phyloP scores from a whole-genome alignment of 2,329 filamentous ascomycete genomes.

The Monilinia laxa region DNA sequence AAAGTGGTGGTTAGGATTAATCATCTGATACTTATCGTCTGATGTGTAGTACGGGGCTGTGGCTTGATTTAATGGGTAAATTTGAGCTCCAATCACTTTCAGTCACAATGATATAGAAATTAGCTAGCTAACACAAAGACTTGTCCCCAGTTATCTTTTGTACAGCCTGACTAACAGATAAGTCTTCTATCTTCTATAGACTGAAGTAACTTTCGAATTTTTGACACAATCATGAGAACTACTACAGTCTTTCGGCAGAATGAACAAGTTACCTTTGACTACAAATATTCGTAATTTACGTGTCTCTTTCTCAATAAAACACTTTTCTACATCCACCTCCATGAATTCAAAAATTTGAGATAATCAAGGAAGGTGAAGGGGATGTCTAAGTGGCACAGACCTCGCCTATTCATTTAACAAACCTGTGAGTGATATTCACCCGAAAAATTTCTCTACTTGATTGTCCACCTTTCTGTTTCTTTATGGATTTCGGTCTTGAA shows the following conservation, averaged over 20 bases:
- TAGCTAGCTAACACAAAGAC: not conserved
- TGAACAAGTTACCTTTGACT: not conserved
- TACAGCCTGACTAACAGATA: not conserved
- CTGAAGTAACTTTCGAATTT: not conserved
- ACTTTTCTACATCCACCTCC: not conserved
- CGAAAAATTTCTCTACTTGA: not conserved
- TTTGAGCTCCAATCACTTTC: not conserved
- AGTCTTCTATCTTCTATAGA: not conserved
- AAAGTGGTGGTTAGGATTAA: not conserved
- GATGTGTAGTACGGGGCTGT: not conserved
- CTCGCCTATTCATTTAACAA: not conserved
- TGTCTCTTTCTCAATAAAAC: not conserved
- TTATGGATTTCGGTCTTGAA: not conserved
- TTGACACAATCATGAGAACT: not conserved
- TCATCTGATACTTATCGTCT: not conserved
- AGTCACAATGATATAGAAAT: not conserved
- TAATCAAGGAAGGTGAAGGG: slow-evolving; percentile 2
- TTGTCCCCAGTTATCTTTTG: not conserved
- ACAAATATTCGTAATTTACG: not conserved
- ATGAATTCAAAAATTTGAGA: not conserved
- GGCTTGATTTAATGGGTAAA: not conserved
- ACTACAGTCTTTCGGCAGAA: not conserved
- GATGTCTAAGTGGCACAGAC: not conserved
- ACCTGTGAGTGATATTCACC: not conserved
- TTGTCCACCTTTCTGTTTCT: not conserved